phyloP scores from a whole-genome alignment of 495 filamentous ascomycete species.

The Xylaria acuta region DNA sequence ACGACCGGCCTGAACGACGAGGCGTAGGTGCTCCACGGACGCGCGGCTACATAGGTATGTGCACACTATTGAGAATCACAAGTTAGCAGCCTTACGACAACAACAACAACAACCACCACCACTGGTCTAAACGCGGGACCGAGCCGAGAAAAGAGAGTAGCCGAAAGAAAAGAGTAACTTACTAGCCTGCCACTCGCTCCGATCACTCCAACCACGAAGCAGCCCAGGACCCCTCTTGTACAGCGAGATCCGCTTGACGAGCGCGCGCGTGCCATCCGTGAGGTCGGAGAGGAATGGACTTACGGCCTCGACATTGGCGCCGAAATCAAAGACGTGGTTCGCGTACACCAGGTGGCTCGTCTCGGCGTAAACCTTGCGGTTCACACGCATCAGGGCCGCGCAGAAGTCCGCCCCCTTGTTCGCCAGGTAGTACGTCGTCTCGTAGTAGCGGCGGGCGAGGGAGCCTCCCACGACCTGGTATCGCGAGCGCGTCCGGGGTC shows the following conservation, averaged over 20 bases:
- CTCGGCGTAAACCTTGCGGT: conserved; percentile 55
- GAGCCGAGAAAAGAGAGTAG: background rate
- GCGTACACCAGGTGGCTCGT: conserved; percentile 56
- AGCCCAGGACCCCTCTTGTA: conserved; percentile 56
- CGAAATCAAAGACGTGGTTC: conserved; percentile 59
- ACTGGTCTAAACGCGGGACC: background rate
- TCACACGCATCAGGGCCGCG: conserved; percentile 53
- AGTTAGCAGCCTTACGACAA: background rate
- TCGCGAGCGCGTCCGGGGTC: conserved; percentile 30
- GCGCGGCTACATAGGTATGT: conserved; percentile 46
- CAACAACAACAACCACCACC: too few relatives aligned
- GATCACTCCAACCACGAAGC: conserved; percentile 54
- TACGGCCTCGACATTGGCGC: conserved; percentile 58
- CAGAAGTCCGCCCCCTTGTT: conserved; percentile 44
- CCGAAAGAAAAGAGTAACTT: background rate
- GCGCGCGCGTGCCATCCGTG: conserved; percentile 47
- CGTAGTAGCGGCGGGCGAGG: conserved; percentile 41
- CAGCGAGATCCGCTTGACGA: conserved; percentile 51
- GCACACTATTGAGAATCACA: conserved; percentile 37
- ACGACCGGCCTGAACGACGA: conserved; percentile 53
- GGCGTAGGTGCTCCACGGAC: conserved; percentile 45
- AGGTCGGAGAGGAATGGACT: conserved; percentile 63
- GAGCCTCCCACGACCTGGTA: conserved; percentile 43
- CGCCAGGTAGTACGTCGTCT: conserved; percentile 55
- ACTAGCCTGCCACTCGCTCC: conserved; percentile 54